Base-by-base conservation (phyloP, 2,329 filamentous ascomycete species). In the Teratosphaeria zuluensis region DNA sequence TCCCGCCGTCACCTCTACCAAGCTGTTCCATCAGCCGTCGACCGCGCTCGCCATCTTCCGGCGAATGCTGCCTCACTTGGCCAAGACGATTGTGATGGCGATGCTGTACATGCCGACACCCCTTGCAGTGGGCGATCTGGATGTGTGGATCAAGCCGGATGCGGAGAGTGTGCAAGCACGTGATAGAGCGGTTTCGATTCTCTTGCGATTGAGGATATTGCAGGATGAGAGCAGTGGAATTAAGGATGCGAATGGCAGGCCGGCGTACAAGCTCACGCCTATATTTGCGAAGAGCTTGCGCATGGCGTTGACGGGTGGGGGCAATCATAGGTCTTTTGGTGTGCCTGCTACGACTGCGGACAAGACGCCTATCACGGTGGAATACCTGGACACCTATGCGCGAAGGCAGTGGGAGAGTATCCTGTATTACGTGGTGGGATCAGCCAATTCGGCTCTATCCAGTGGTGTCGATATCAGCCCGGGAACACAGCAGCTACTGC, bases 41-140 rank as follows among this genome's bases (percentile, higher is more conserved):
- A 96, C 94, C 1, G 89, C 92, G 42, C 85, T 99, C 65, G 94
- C 94, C 65, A 92, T 99, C 69, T 97, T 97, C 74, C 85, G 94
- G 66, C 92, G 94, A 77, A 96, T 99, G 91, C 83, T 99, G 59
- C 90, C 94, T 59, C 89, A 95, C 70, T 77, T 97, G 62, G 90
- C 94, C 66, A 97, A 99, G 80, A 90, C 86, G 16, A 88, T 99
- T 69, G 92, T 99, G 61, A 96, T 96, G 87, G 89, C 89, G 46
- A 85, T 99, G 69, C 84, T 99, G 3, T 99, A 96, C 77, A 88
- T 95, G 78, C 89, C 90, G 48, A 80, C 83, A 11, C 89, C 94
- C 0, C 83, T 97, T 63, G 82, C 84, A 1, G 81, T 90, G n/a
- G 78, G 84, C 62, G 88, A 95, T 68, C 82, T 99, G 60, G 91